Conservation (phyloP, 805 yeast species). For the Tetrapisispora namnaoensis region DNA sequence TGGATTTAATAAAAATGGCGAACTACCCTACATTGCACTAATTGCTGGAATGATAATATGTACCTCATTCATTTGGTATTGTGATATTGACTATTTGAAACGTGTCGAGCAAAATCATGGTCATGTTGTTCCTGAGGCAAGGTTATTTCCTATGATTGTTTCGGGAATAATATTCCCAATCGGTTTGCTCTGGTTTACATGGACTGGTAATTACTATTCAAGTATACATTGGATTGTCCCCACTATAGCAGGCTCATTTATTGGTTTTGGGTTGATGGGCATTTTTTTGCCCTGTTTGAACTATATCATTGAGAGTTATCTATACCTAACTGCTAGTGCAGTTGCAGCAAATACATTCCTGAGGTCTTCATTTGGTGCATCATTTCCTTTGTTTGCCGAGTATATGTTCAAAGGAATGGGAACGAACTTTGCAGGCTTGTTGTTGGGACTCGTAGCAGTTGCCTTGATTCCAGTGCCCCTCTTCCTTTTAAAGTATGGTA, state of each 20-base stretch:
- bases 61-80: conserved; percentile 39
- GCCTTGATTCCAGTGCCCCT: conserved; percentile 60
- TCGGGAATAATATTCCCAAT: conserved; percentile 65
- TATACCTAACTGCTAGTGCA: conserved; percentile 68
- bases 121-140: conserved; percentile 60
- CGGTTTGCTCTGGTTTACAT: conserved; percentile 78
- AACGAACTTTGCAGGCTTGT: conserved; percentile 68
- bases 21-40: conserved; percentile 73
- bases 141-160: conserved; percentile 65
- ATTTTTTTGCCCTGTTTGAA: conserved; percentile 62
- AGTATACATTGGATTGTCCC: conserved; percentile 76
- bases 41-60: conserved; percentile 60
- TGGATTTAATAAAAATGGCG: conserved; percentile 39
- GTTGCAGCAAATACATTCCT: conserved; percentile 63
- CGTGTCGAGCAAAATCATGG: conserved; percentile 43
- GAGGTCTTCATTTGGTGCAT: conserved; percentile 59
- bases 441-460: conserved; percentile 52
- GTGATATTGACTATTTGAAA: conserved; percentile 44
- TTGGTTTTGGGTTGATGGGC: conserved; percentile 59
- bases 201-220: conserved; percentile 67
- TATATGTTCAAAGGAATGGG: conserved; percentile 64
- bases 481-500: conserved; percentile 51
- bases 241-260: conserved; percentile 50
- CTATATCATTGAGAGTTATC: conserved; percentile 63
- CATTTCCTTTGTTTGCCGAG: conserved; percentile 61